Percentiles rank a stretch among this genome's conserved stretches.
Conservation (phyloP, 176 grass and related monocot species). For the Stipa capillata region DNA sequence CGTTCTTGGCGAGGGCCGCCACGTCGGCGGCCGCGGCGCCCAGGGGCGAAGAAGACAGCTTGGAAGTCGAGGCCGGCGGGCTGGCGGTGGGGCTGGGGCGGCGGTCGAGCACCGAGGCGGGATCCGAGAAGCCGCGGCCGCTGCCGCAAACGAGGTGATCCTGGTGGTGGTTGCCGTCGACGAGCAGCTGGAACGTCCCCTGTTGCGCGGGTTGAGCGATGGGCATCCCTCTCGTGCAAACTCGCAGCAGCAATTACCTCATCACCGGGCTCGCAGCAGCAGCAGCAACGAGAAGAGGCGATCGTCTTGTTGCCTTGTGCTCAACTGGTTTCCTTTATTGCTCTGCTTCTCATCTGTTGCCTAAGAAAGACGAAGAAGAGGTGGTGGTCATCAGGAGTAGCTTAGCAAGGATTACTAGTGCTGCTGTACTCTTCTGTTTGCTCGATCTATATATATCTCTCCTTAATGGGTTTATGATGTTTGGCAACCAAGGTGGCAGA, state of each 20-base stretch:
- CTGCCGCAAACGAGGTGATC: neutral
- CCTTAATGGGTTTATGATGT: no score
- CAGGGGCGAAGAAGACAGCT: constrained; percentile 35
- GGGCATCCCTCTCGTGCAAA: constrained; percentile 52
- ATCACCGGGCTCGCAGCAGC: neutral
- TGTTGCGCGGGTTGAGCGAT: constrained; percentile 5
- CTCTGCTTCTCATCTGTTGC: neutral
- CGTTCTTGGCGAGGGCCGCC: constrained; percentile 55
- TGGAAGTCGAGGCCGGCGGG: constrained; percentile 31
- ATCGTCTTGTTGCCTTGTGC: neutral
- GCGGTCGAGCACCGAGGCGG: constrained; percentile 56
- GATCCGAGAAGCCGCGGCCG: constrained; percentile 20
- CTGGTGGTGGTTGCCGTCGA: neutral
- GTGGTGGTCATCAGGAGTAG: no score
- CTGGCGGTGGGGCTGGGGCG: constrained; percentile 31
- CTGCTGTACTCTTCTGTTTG: no score
- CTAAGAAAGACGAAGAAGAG: no score
- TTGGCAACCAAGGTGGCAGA: no score
- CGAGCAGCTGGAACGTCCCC: constrained; percentile 2
- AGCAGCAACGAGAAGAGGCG: neutral
- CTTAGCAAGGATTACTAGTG: no score
- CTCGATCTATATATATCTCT: no score
- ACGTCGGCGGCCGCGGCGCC: constrained; percentile 36
- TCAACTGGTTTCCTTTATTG: neutral
- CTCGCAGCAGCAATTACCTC: neutral